These are phyloP conservation scores for Calamus simplicifolius DNA, from an alignment of 176 grass and related monocot species.

Conservation along the genomic window DNA sequence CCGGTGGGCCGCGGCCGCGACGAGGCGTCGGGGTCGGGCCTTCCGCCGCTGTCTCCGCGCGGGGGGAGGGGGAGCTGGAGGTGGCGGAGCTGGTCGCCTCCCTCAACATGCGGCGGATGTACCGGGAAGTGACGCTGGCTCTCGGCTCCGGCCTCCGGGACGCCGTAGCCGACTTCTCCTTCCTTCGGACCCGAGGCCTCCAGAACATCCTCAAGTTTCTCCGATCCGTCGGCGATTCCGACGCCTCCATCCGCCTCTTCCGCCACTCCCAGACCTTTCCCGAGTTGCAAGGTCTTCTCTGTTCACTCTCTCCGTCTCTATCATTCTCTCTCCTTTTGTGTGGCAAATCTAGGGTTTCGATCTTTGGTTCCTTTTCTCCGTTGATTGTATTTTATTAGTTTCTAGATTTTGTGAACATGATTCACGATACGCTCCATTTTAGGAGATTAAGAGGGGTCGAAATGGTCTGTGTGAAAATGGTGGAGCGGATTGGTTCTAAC, in stretches of 20 bases:
- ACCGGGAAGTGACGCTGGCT: conserved; percentile 90
- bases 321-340: conserved; percentile 1
- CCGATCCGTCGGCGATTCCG: conserved; percentile 46
- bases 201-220: conserved; percentile 65
- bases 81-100: conserved; percentile 47
- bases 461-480: too few relatives aligned
- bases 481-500: too few relatives aligned
- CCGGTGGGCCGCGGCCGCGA: conserved; percentile 1
- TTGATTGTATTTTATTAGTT: too few relatives aligned
- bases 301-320: conserved; percentile 1
- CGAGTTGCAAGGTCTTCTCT: conserved; percentile 69
- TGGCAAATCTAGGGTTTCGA: neutral
- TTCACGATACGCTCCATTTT: too few relatives aligned
- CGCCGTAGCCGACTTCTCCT: conserved; percentile 87
- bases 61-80: conserved; percentile 6
- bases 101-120: conserved; percentile 56
- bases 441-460: too few relatives aligned
- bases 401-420: too few relatives aligned
- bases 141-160: conserved; percentile 78
- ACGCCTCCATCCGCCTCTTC: conserved; percentile 61
- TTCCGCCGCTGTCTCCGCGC: conserved; percentile 14
- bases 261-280: conserved; percentile 85
- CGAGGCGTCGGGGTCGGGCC: conserved; percentile 21
- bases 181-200: conserved; percentile 69
- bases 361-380: neutral